Evolutionary conservation across 306 rosid genomes (phyloP).

Genomic region (Chamaecrista fasciculata): DNA sequence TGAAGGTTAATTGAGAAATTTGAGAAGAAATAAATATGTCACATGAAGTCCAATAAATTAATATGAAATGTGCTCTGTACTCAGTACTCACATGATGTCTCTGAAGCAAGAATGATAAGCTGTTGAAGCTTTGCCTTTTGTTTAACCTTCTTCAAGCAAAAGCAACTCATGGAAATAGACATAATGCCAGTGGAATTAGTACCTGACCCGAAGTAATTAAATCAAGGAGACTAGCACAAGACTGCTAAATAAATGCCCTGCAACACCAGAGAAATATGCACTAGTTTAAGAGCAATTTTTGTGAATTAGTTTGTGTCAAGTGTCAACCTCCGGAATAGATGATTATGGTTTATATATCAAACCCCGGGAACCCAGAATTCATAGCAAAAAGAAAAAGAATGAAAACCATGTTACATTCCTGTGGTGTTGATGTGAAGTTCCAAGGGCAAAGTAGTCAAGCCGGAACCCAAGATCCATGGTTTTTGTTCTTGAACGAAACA

Average conservation of each 20-base stretch:
- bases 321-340: background rate
- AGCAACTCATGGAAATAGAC: slow-evolving; percentile 38
- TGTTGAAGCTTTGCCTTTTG: slow-evolving; percentile 33
- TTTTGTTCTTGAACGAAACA: too few species aligned
- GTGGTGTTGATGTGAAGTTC: background rate
- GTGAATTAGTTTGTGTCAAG: background rate
- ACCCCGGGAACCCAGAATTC: background rate
- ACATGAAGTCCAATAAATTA: background rate
- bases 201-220: background rate
- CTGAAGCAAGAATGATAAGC: slow-evolving; percentile 50
- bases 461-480: too few species aligned
- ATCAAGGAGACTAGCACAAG: background rate
- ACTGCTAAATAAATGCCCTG: slow-evolving; percentile 32
- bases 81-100: slow-evolving; percentile 65
- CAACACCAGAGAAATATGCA: slow-evolving; percentile 12
- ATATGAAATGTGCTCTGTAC: background rate
- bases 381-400: background rate
- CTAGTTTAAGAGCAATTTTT: background rate
- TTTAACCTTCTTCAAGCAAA: slow-evolving; percentile 36
- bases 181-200: slow-evolving; percentile 10
- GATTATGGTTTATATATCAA: background rate
- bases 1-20: too few species aligned
- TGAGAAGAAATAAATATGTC: background rate
- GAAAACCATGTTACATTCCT: background rate
- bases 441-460: background rate